Conservation (phyloP, 2,329 filamentous ascomycete species). For the Fusarium sp. region DNA sequence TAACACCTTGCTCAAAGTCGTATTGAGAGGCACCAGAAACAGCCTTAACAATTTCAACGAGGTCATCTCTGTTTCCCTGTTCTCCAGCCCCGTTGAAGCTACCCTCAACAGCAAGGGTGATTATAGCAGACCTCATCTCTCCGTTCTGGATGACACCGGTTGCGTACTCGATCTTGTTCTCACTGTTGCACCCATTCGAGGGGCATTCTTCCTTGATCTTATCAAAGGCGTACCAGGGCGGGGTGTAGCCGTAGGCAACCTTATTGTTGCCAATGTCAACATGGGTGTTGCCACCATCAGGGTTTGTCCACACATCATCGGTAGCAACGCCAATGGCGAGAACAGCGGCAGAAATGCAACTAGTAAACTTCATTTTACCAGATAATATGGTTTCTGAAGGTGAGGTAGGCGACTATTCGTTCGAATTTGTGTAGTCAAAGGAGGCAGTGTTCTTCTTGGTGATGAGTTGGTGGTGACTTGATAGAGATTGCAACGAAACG, state of each 20-base stretch:
- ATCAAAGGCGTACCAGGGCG: constrained; percentile 5
- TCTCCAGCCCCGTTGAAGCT: constrained; percentile 12
- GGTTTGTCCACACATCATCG: background rate
- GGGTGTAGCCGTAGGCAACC: background rate
- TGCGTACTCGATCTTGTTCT: constrained; percentile 3
- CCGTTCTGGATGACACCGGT: background rate
- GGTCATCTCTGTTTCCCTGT: constrained; percentile 4
- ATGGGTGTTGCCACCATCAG: constrained; percentile 2
- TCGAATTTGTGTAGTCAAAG: background rate
- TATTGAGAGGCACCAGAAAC: constrained; percentile 8
- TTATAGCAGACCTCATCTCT: background rate
- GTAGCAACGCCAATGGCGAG: background rate
- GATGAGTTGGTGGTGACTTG: background rate
- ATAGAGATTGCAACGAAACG: background rate
- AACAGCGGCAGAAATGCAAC: background rate
- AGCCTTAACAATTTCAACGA: constrained; percentile 17
- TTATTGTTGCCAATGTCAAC: constrained; percentile 6
- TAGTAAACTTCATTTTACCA: background rate
- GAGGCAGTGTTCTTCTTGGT: background rate
- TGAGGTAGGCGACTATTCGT: background rate
- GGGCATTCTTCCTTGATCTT: constrained; percentile 6
- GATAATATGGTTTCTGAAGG: background rate
- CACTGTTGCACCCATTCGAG: background rate
- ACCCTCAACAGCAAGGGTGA: constrained; percentile 1
- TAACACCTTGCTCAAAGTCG: constrained; percentile 2